phyloP scores from a whole-genome alignment of 352 stramenopile genomes.

The Globisporangium barbulae region DNA sequence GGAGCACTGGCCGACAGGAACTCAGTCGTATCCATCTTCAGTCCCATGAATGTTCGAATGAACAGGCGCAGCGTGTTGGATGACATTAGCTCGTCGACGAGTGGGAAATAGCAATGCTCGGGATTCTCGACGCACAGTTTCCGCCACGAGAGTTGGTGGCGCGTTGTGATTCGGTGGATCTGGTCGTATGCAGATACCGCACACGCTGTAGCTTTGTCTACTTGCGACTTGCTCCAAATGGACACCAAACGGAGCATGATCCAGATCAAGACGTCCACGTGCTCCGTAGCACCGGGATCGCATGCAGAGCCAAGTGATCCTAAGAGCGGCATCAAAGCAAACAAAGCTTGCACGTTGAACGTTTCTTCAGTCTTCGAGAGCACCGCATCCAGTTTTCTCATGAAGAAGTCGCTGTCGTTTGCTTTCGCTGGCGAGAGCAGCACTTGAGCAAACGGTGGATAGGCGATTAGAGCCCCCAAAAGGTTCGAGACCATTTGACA shows the following conservation, averaged over 20 bases:
- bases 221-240: constrained; percentile 47
- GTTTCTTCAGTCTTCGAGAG: constrained; percentile 32
- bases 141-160: constrained; percentile 51
- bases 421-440: constrained; percentile 31
- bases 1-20: constrained; percentile 50
- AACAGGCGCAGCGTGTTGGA: constrained; percentile 41
- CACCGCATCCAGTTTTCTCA: constrained; percentile 33
- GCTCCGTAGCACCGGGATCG: constrained; percentile 24
- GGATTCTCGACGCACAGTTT: constrained; percentile 51
- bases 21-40: constrained; percentile 30
- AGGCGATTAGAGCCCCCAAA: constrained; percentile 3
- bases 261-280: constrained; percentile 44
- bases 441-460: constrained; percentile 20
- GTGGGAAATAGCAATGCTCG: constrained; percentile 45
- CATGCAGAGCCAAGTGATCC: constrained; percentile 45
- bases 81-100: constrained; percentile 55
- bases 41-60: constrained; percentile 52
- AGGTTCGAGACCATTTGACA: constrained; percentile 14
- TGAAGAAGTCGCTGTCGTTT: constrained; percentile 19
- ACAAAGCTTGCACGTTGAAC: constrained; percentile 21
- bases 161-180: constrained; percentile 42
- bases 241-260: constrained; percentile 46
- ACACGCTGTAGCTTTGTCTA: constrained; percentile 22
- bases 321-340: constrained; percentile 24
- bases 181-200: constrained; percentile 39